Evolutionary conservation across 768 basidiomycete genomes (phyloP).

Genomic region (Mycena vulgaris): DNA sequence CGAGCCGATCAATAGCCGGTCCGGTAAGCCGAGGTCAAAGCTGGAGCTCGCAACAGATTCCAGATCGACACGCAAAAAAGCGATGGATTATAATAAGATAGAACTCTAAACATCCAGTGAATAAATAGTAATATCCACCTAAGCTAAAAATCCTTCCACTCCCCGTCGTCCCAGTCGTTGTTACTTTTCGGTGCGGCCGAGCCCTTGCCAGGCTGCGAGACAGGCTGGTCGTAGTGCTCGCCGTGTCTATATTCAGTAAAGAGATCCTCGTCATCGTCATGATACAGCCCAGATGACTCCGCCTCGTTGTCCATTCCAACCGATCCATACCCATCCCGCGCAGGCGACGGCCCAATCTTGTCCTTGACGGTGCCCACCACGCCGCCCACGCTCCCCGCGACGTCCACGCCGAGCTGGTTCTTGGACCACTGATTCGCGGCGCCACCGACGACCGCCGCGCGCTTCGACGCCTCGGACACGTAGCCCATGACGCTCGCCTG

Average conservation of each 20-base stretch:
- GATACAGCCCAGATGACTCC: conserved; percentile 75
- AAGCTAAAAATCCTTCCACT: conserved; percentile 83
- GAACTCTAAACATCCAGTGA: background rate
- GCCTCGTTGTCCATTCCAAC: conserved; percentile 62
- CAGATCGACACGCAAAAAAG: background rate
- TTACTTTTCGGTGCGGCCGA: conserved; percentile 35
- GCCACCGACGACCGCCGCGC: conserved; percentile 72
- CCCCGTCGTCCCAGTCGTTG: conserved; percentile 77
- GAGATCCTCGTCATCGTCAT: conserved; percentile 80
- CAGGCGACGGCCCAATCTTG: conserved; percentile 68
- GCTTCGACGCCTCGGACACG: conserved; percentile 76
- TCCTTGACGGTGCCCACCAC: conserved; percentile 78
- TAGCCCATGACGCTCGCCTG: conserved; percentile 84
- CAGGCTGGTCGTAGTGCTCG: conserved; percentile 38
- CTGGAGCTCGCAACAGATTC: background rate
- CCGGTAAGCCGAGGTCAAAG: conserved; percentile 15
- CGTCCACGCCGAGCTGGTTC: conserved; percentile 86
- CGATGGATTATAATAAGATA: background rate
- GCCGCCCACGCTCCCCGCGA: conserved; percentile 82
- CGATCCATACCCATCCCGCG: conserved; percentile 65
- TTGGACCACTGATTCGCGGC: conserved; percentile 86
- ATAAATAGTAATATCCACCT: background rate
- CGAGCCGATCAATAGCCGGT: conserved; percentile 25
- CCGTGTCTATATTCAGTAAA: conserved; percentile 66
- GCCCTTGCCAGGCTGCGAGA: conserved; percentile 13